Base-by-base conservation (phyloP, 2,329 filamentous ascomycete genomes). In the Microdochium trichocladiopsis region DNA sequence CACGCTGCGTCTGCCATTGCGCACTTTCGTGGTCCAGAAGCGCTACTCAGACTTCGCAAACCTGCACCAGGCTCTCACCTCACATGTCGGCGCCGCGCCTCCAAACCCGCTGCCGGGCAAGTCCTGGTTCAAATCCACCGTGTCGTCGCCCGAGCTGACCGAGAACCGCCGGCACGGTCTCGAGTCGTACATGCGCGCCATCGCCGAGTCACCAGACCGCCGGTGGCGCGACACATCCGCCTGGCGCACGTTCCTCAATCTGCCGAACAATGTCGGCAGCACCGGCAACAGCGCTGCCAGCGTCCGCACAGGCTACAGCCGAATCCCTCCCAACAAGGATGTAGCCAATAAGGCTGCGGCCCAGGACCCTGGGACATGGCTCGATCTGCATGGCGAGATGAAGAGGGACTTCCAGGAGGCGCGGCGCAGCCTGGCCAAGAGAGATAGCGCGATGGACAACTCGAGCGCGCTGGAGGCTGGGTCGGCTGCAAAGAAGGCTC, bases 1-100 rank as follows among this genome's bases (percentile, higher is more conserved):
- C 67, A 84, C 83, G 22, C 76, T 94, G 54, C 84, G 87, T 50
- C 83, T 91, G 1, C 88, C 89, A 0, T 78, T 93, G 14, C 83
- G 87, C 48, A 87, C 87, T 4, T 88, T 86, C 61, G 85, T 87
- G 57, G 76, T 91, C 4, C 83, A 85, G 62, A 93, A 92, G 69
- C 87, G 89, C 61, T 95, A 93, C 74, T 90, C 85, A 51, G 89
- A 94, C 65, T 94, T 94, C 64, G 73, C 75, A 52, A 67, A 75
- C 48, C 82, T 95, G 16, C 82, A 94, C 70, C 67, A 73, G 25
- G 70, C 78, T 3, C 77, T 95, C 9, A 74, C 76, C 21, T 71
- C 77, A 41, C 73, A 82, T 49, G 79, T 85, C 52, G 83, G 83
- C 60, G 64, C 73, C 22, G 67, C 86, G 21, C 88, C 89, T 8